These are phyloP conservation scores for Microbotryum lychnidis-dioicae DNA, from an alignment of 1,284 basidiomycete species.

Conservation along the genomic window DNA sequence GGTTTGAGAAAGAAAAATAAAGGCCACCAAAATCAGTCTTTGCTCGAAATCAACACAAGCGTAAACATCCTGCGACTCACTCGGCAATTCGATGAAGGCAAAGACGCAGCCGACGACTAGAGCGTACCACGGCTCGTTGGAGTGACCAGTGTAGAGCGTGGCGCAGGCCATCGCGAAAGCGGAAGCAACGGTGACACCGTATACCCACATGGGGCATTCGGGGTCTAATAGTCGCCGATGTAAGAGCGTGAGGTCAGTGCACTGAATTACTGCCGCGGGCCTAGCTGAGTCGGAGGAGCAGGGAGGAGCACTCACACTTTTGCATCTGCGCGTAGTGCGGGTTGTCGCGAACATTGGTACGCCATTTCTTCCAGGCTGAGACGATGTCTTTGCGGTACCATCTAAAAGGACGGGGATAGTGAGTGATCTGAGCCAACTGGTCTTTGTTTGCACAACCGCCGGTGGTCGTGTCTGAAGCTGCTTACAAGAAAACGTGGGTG, in stretches of 20 bases:
- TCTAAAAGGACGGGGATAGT: conserved; percentile 23
- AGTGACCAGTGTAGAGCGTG: conserved; percentile 36
- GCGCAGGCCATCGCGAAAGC: conserved; percentile 47
- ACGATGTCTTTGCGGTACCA: conserved; percentile 53
- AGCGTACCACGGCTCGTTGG: conserved; percentile 51
- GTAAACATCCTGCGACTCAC: background rate
- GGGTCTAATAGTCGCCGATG: conserved; percentile 45
- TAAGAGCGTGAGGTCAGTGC: background rate
- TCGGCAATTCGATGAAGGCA: conserved; percentile 43
- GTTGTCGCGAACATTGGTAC: conserved; percentile 46
- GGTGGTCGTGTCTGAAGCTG: too few species aligned
- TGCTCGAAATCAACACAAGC: too few species aligned
- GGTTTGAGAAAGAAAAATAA: too few species aligned
- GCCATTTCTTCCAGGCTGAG: conserved; percentile 37
- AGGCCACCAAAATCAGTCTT: background rate
- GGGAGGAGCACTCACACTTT: conserved; percentile 46
- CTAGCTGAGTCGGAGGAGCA: too few species aligned
- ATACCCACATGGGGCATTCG: conserved; percentile 58
- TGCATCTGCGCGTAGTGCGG: conserved; percentile 50
- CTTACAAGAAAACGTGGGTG: conserved; percentile 46
- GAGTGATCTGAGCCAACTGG: too few species aligned
- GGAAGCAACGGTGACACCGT: conserved; percentile 52
- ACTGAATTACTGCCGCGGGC: too few species aligned
- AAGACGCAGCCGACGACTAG: conserved; percentile 48
- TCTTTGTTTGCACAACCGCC: too few species aligned